phyloP scores from a whole-genome alignment of 2,329 filamentous ascomycete genomes.

The Emmonsiellopsis sp. region DNA sequence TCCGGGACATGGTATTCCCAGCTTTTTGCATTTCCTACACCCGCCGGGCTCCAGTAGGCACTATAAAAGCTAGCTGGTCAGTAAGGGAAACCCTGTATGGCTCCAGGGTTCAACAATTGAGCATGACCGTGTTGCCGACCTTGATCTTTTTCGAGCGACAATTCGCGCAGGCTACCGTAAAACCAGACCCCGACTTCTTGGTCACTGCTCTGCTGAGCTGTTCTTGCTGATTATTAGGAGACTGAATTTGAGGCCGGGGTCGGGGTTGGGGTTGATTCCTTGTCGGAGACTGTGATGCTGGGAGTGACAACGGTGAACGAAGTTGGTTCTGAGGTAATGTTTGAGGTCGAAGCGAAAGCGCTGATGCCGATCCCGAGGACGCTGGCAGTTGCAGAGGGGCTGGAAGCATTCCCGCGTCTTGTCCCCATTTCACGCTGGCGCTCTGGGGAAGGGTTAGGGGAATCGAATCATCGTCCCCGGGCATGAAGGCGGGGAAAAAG shows the following conservation, averaged over 20 bases:
- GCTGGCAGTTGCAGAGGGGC: too few relatives aligned
- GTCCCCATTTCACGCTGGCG: too few relatives aligned
- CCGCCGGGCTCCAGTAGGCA: constrained; percentile 6
- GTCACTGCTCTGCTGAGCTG: background rate
- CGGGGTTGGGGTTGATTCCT: background rate
- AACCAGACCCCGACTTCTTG: background rate
- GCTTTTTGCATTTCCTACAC: constrained; percentile 8
- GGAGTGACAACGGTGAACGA: background rate
- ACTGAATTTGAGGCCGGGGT: background rate
- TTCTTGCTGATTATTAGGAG: background rate
- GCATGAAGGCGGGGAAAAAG: too few relatives aligned
- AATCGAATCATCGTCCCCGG: too few relatives aligned
- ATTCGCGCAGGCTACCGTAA: constrained; percentile 5
- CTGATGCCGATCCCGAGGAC: too few relatives aligned
- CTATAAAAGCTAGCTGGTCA: background rate
- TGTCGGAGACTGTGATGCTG: background rate
- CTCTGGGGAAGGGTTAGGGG: too few relatives aligned
- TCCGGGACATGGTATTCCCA: constrained; percentile 5
- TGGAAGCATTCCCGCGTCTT: too few relatives aligned
- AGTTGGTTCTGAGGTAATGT: background rate
- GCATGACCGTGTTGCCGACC: background rate
- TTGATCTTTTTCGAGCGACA: constrained; percentile 7
- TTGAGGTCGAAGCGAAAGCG: background rate
- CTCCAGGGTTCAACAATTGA: background rate
- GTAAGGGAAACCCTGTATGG: background rate